These are phyloP conservation scores for Auriscalpium microsporum DNA, from an alignment of 768 basidiomycete genomes.

Conservation along the genomic window DNA sequence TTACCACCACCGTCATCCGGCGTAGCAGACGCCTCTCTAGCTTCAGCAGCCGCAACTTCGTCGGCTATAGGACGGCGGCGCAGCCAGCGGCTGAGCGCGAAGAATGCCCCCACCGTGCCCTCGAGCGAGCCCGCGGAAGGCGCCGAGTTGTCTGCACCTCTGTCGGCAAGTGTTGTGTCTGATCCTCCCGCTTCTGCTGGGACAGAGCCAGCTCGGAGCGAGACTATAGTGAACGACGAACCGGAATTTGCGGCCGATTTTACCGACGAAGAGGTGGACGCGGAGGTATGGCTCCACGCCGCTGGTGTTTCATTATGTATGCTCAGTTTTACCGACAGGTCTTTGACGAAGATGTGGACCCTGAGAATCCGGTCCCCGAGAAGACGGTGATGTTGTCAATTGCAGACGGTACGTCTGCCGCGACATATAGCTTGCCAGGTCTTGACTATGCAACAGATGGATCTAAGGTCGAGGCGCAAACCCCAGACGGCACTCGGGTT, in stretches of 20 bases:
- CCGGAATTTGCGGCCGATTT: constrained; percentile 65
- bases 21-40: constrained; percentile 2
- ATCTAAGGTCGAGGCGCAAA: constrained; percentile 90
- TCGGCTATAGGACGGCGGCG: constrained; percentile 50
- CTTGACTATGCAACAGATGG: constrained; percentile 48
- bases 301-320: neutral
- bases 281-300: constrained; percentile 38
- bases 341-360: constrained; percentile 81
- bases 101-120: constrained; percentile 31
- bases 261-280: constrained; percentile 77
- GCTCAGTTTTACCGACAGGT: constrained; percentile 33
- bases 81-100: constrained; percentile 77
- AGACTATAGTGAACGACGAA: constrained; percentile 48
- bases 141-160: constrained; percentile 11
- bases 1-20: constrained; percentile 10
- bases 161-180: constrained; percentile 8
- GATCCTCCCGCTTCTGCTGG: constrained; percentile 24
- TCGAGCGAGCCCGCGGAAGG: constrained; percentile 9
- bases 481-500: constrained; percentile 92
- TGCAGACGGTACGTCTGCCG: constrained; percentile 48
- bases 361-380: constrained; percentile 59
- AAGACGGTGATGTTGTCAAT: constrained; percentile 84
- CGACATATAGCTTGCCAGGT: neutral
- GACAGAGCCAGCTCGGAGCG: constrained; percentile 41
- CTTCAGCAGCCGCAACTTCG: constrained; percentile 9